Conservation (phyloP, 2,329 filamentous ascomycete species). For the Teratosphaeria zuluensis region DNA sequence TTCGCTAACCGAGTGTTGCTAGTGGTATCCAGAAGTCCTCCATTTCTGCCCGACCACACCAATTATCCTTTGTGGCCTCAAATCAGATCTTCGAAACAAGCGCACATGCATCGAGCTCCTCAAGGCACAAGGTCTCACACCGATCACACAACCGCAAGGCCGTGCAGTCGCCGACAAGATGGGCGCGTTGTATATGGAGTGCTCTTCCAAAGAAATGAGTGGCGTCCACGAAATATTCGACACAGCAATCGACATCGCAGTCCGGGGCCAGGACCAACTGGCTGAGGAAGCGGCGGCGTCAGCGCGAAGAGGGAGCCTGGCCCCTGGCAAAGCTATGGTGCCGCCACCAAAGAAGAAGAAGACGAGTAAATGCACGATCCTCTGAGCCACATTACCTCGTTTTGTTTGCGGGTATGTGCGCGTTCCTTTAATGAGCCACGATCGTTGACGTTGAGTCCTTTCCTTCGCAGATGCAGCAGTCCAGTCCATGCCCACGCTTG, state of each 20-base stretch:
- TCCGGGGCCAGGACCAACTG: slow-evolving; percentile 54
- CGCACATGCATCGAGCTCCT: slow-evolving; percentile 96
- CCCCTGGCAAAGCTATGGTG: slow-evolving; percentile 20
- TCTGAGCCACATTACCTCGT: slow-evolving; percentile 39
- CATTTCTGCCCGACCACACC: slow-evolving; percentile 98
- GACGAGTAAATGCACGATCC: slow-evolving; percentile 73
- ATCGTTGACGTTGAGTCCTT: slow-evolving; percentile 6
- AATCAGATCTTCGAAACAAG: slow-evolving; percentile 92
- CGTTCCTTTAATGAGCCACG: slow-evolving; percentile 1
- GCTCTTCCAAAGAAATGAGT: slow-evolving; percentile 93
- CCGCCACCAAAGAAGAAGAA: slow-evolving; percentile 56
- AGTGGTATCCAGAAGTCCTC: slow-evolving; percentile 99
- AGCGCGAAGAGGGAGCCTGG: slow-evolving; percentile 28
- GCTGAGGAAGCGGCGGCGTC: slow-evolving; percentile 34
- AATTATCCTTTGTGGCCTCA: slow-evolving; percentile 88
- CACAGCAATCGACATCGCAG: slow-evolving; percentile 78
- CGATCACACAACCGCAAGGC: slow-evolving; percentile 86
- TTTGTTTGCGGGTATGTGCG: not conserved
- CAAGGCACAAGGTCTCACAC: slow-evolving; percentile 92
- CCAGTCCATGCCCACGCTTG: slow-evolving; percentile 5
- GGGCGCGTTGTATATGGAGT: slow-evolving; percentile 94
- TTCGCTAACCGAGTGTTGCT: slow-evolving; percentile 8
- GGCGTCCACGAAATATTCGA: slow-evolving; percentile 97
- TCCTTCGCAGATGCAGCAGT: slow-evolving; percentile 4
- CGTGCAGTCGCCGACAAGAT: slow-evolving; percentile 82